Conservation (phyloP, 768 basidiomycete genomes). For the Leucosporidium creatinivorum region DNA sequence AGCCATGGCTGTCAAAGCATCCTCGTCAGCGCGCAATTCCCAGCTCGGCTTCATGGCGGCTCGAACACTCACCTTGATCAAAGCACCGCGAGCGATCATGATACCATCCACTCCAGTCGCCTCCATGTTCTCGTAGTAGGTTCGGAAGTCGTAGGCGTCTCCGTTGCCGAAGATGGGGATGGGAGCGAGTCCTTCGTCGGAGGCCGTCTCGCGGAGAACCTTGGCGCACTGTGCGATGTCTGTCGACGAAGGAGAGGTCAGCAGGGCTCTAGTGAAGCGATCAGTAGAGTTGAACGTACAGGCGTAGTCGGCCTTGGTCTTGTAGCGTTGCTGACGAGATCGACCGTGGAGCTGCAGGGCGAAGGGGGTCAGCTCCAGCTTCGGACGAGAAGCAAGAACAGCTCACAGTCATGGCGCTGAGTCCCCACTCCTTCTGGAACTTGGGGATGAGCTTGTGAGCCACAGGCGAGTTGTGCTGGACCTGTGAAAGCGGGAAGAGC, state of each 20-base stretch:
- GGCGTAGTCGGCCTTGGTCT: slow-evolving; percentile 84
- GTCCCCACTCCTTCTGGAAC: slow-evolving; percentile 53
- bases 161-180: slow-evolving; percentile 97
- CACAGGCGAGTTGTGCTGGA: slow-evolving; percentile 59
- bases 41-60: slow-evolving; percentile 29
- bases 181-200: slow-evolving; percentile 50
- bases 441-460: slow-evolving; percentile 87
- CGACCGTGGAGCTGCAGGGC: slow-evolving; percentile 80
- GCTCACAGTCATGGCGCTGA: slow-evolving; percentile 52
- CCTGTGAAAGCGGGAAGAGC: not conserved
- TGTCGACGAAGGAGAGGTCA: not conserved
- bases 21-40: not conserved
- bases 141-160: slow-evolving; percentile 81
- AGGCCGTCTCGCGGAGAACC: slow-evolving; percentile 25
- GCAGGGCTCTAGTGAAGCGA: no score
- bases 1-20: slow-evolving; percentile 57
- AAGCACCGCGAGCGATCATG: slow-evolving; percentile 88
- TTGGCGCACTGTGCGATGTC: slow-evolving; percentile 33
- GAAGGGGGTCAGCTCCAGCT: slow-evolving; percentile 23
- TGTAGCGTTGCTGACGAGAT: slow-evolving; percentile 88
- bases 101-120: slow-evolving; percentile 82
- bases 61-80: slow-evolving; percentile 58
- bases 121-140: slow-evolving; percentile 70
- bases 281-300: slow-evolving; percentile 51
- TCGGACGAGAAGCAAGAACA: slow-evolving; percentile 11